A percentile compares a stretch with the other conserved stretches of the same genome.
phyloP scores from a whole-genome alignment of 2,329 filamentous ascomycete genomes.

The Xylaria sp. region DNA sequence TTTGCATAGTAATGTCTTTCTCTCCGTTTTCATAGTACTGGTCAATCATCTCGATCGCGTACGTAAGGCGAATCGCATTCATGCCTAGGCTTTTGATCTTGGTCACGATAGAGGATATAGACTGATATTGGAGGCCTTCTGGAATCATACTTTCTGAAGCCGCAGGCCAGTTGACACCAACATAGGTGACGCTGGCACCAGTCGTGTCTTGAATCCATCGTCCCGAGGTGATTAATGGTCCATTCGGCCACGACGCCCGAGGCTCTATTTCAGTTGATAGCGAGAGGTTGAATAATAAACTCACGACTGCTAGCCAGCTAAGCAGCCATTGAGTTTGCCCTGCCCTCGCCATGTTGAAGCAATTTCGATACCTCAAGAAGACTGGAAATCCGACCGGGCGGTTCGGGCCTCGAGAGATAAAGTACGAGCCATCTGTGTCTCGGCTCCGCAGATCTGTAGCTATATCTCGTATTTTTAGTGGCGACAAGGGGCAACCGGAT shows the following conservation, averaged over 20 bases:
- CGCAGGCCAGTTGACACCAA: constrained; percentile 71
- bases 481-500: constrained; percentile 4
- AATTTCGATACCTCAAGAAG: neutral
- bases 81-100: constrained; percentile 69
- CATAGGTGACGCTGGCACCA: constrained; percentile 59
- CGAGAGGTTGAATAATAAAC: constrained; percentile 9
- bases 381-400: constrained; percentile 13
- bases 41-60: constrained; percentile 72
- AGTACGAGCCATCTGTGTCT: constrained; percentile 27
- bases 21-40: constrained; percentile 63
- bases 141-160: constrained; percentile 70
- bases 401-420: constrained; percentile 14
- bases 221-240: constrained; percentile 55
- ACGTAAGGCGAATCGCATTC: constrained; percentile 71
- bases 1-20: constrained; percentile 57
- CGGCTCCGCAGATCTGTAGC: constrained; percentile 33
- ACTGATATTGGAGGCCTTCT: constrained; percentile 71
- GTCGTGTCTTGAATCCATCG: constrained; percentile 57
- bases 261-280: constrained; percentile 14
- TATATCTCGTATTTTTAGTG: constrained; percentile 28
- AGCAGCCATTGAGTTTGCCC: constrained; percentile 10
- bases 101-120: constrained; percentile 59
- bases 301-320: constrained; percentile 28
- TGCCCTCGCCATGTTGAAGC: constrained; percentile 18
- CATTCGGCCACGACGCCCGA: constrained; percentile 53